Evolutionary conservation across 2,329 filamentous ascomycete genomes (phyloP), one percentile per base, ranked within the genome.

Genomic region (Pleurostoma richardsiae): DNA sequence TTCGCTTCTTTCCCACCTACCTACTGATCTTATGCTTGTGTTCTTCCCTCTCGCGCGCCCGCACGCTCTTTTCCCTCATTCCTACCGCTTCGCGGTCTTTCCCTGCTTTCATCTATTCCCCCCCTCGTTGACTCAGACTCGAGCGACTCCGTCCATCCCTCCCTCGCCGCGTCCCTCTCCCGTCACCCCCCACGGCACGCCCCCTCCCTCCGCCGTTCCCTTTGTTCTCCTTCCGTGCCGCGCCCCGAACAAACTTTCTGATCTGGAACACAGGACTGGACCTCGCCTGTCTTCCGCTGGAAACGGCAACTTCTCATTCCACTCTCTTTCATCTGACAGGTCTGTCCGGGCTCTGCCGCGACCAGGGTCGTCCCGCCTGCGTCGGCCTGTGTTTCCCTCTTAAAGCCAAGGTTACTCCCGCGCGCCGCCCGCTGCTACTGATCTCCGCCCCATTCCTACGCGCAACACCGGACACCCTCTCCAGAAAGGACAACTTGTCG

Each of bases 331-430:
- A 19, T 19, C 19, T 19, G 33, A 36, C 33, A 36, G 33, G 8
- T n/a, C 8, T 36, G 8, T 36, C 33, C 33, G 33, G 33, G 33
- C 8, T 8, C 33, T 36, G 33, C 33, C 33, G 33, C 33, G 33
- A n/a, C 33, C 33, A 36, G 33, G 33, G n/a, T n/a, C 33, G 8
- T 36, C n/a, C 33, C 33, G 40, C 41, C 26, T 47, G 39, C 19
- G 19, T 19, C 19, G 19, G 19, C 19, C 19, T 19, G 19, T 19
- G 19, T 19, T 19, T 19, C 19, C 19, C 19, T 19, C 19, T 47
- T 43, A 45, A 42, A 29, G 30, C 46, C 42, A 48, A 48, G 46
- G 46, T 44, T 45, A 28, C 45, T 45, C 46, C 45, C 40, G 46
- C 47, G 43, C 44, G 43, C n/a, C 33, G 8, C n/a, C 8, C 33